Base-by-base conservation (phyloP, 352 stramenopile species). In the Pythium rhizo-oryzae region DNA sequence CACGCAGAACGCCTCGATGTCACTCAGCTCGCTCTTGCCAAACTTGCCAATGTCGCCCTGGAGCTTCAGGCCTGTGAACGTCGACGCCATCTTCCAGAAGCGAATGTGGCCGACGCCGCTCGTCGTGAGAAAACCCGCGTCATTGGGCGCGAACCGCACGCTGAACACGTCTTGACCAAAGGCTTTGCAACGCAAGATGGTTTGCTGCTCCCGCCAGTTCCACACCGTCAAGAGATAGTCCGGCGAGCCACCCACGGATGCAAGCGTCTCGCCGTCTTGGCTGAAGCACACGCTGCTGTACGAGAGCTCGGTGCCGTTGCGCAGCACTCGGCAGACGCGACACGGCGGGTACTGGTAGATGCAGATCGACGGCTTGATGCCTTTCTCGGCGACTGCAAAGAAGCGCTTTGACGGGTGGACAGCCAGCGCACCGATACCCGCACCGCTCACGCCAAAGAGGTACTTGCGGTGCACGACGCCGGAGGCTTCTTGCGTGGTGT, bases 31-130 rank as follows among this genome's bases (percentile, higher is more conserved):
- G 28, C 93, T 89, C 62, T 98, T 98, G 67, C 96, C 96, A 63
- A 99, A 98, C 71, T 98, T 98, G 55, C 95, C 96, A 56, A 99
- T 98, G 59, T 97, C 91, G 12, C 96, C 96, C 79, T 99, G 93
- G 30, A 99, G 73, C 77, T 99, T 99, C 9, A 98, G 79, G 4
- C 96, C 95, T 9, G 96, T 99, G 67, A 99, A 99, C 33, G 95
- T 99, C 21, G 81, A 81, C 37, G 96, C 93, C 92, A 99, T 98
- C 64, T 95, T 94, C 96, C 95, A 99, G 71, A 98, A 97, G 4
- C 95, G 91, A 67, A 99, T 97, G 71, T 98, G 95, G 2, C 93
- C 94, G 3, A 96, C 92, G 50, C 94, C 96, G 49, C 87, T 97
- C 0, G 95, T 98, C 12, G 90, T 94, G 24, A 98, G 80, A 58